Base-by-base conservation (phyloP, 345 rosid species). In the Anastatica hierochuntica region DNA sequence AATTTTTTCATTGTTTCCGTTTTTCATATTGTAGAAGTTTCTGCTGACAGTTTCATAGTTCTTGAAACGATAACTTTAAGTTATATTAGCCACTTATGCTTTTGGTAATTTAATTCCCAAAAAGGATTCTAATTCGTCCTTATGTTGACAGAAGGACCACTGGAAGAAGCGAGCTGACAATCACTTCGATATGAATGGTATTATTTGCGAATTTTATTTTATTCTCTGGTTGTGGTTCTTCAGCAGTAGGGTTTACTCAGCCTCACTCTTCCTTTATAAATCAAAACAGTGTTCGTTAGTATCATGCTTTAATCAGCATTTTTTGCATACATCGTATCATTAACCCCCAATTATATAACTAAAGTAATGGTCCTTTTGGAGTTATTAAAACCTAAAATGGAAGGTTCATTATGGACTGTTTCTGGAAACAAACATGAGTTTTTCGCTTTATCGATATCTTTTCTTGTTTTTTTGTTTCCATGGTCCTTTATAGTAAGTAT, bases 161-260 rank as follows among this genome's bases (percentile, higher is more conserved):
- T 77, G 76, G 43, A 94, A 72, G 80, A 94, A 64, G 85, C 79
- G 95, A 77, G 38, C 47, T 45, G 97, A 84, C 67, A 83, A 73
- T 62, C 89, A 76, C 71, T 79, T 77, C 60, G 95, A 84, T 59
- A 82, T 73, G 48, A 86, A 79, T 72, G 96, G 95, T 62, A 74
- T 72, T 39, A 68, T 74, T 69, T 89, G 80, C 85, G 74, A 63
- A 56, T 40, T 61, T 31, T 14, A 34, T 36, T 77, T 43, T 50
- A 29, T 14, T 52, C 24, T 57, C 39, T 27, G 14, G 17, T 66
- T 58, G 26, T 51, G 34, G 27, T 60, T 23, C 48, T 52, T 60
- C 20, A 40, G 39, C 48, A 2, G 52, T 58, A 57, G 26, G 26
- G n/a, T n/a, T n/a, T n/a, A 33, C 15, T 18, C 14, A 44, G 47